Percentiles rank a stretch among this genome's conserved stretches.
These are phyloP conservation scores for Fusarium pseudocircinatum DNA, from an alignment of 2,329 filamentous ascomycete species.

Conservation along the genomic window DNA sequence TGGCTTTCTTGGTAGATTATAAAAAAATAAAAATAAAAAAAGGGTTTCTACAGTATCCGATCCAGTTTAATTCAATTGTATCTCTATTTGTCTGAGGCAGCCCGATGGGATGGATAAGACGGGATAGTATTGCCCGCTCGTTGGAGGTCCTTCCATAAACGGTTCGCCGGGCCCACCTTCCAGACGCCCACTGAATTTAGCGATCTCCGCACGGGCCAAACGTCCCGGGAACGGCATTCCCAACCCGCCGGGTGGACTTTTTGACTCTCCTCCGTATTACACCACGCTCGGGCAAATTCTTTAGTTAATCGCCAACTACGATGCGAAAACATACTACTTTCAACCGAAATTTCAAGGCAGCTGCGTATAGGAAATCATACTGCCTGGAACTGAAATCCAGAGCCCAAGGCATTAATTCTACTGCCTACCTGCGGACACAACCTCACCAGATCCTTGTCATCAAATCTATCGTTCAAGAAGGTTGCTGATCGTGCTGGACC, in stretches of 20 bases:
- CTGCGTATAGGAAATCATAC: not conserved
- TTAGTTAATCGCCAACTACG: no score
- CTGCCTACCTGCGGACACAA: slow-evolving; percentile 6
- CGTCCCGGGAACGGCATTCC: slow-evolving; percentile 6
- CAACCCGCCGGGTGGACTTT: slow-evolving; percentile 1
- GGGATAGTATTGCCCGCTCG: not conserved
- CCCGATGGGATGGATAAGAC: not conserved
- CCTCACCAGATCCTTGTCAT: not conserved
- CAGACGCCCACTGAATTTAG: not conserved
- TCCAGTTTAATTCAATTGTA: not conserved
- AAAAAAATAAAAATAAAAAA: no score
- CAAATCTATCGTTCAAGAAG: not conserved
- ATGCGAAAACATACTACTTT: not conserved
- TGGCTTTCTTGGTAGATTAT: not conserved
- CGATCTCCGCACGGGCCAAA: slow-evolving; percentile 9
- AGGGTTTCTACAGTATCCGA: not conserved
- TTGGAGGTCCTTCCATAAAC: slow-evolving; percentile 22
- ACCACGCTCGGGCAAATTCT: not conserved
- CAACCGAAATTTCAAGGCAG: not conserved
- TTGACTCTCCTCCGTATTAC: not conserved
- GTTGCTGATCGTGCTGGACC: slow-evolving; percentile 7
- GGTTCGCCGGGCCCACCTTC: slow-evolving; percentile 18
- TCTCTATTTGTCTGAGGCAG: not conserved
- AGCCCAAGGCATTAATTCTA: not conserved
- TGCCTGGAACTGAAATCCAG: not conserved